Conservation (phyloP, 495 filamentous ascomycete species). For the Talaromyces proteolyticus region DNA sequence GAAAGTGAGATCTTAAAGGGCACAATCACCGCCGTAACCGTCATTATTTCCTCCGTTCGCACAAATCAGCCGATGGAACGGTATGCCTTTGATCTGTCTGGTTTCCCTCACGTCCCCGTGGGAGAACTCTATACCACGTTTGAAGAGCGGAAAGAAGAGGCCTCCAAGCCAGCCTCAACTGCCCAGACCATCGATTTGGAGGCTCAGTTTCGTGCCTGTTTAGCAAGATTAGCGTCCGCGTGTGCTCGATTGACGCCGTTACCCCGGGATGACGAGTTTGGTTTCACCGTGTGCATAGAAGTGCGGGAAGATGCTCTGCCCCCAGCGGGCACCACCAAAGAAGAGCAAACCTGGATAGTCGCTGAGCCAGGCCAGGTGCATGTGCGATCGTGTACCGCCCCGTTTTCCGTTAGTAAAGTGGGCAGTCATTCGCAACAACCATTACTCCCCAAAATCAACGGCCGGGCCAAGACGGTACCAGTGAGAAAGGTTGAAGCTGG, state of each 20-base stretch:
- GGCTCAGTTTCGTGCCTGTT: conserved; percentile 63
- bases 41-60: conserved; percentile 65
- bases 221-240: conserved; percentile 42
- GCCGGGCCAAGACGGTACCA: conserved; percentile 45
- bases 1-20: conserved; percentile 67
- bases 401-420: conserved; percentile 38
- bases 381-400: conserved; percentile 37
- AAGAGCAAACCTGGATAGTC: conserved; percentile 48
- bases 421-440: conserved; percentile 26
- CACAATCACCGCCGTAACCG: conserved; percentile 62
- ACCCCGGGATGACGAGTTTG: conserved; percentile 63
- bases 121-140: conserved; percentile 48
- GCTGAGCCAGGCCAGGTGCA: conserved; percentile 46
- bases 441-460: conserved; percentile 29
- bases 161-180: conserved; percentile 30
- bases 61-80: conserved; percentile 62
- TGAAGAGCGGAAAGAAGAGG: conserved; percentile 35
- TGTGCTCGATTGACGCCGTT: conserved; percentile 58
- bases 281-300: conserved; percentile 84
- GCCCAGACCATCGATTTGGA: conserved; percentile 54
- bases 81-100: conserved; percentile 76
- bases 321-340: conserved; percentile 61
- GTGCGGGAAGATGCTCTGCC: conserved; percentile 65
- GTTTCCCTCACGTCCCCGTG: conserved; percentile 60
- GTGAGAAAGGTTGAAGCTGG: conserved; percentile 49